phyloP scores from a whole-genome alignment of 768 basidiomycete species.

The Leccinum uliginosum region DNA sequence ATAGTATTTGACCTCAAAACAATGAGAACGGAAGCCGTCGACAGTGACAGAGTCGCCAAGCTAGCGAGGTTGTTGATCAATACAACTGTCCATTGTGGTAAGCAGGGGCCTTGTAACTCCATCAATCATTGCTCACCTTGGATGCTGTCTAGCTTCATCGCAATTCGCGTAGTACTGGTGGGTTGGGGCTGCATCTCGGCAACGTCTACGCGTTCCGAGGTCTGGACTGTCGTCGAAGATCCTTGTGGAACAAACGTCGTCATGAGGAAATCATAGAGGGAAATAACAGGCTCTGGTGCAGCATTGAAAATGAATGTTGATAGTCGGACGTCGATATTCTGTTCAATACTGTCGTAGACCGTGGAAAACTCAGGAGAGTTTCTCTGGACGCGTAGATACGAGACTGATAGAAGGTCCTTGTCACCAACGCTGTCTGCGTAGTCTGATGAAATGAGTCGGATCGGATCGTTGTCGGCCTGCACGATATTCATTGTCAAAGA shows the following conservation, averaged over 20 bases:
- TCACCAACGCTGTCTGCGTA: slow-evolving; percentile 38
- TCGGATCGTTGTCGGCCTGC: slow-evolving; percentile 47
- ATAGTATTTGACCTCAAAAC: slow-evolving; percentile 69
- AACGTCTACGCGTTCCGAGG: slow-evolving; percentile 6
- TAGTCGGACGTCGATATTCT: slow-evolving; percentile 79
- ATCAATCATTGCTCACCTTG: slow-evolving; percentile 48
- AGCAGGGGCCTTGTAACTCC: slow-evolving; percentile 2
- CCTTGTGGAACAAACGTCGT: slow-evolving; percentile 77
- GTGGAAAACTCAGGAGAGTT: slow-evolving; percentile 82
- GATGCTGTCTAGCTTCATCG: slow-evolving; percentile 80
- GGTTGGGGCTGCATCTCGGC: slow-evolving; percentile 5
- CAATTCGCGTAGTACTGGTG: slow-evolving; percentile 68
- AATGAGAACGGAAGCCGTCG: slow-evolving; percentile 83
- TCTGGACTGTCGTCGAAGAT: slow-evolving; percentile 6
- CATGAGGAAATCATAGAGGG: slow-evolving; percentile 96
- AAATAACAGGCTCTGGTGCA: slow-evolving; percentile 85
- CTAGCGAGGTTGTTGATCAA: slow-evolving; percentile 66
- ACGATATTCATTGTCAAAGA: slow-evolving; percentile 74
- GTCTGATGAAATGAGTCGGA: slow-evolving; percentile 65
- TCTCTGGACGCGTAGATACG: slow-evolving; percentile 76
- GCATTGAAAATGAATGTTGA: slow-evolving; percentile 89
- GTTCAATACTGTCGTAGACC: slow-evolving; percentile 80
- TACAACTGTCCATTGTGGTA: slow-evolving; percentile 47
- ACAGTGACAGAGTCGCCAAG: slow-evolving; percentile 84
- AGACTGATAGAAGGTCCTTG: slow-evolving; percentile 70